Percentiles rank a stretch among this genome's conserved stretches.
Conservation (phyloP, 306 rosid species). For the Mimosa pudica region DNA sequence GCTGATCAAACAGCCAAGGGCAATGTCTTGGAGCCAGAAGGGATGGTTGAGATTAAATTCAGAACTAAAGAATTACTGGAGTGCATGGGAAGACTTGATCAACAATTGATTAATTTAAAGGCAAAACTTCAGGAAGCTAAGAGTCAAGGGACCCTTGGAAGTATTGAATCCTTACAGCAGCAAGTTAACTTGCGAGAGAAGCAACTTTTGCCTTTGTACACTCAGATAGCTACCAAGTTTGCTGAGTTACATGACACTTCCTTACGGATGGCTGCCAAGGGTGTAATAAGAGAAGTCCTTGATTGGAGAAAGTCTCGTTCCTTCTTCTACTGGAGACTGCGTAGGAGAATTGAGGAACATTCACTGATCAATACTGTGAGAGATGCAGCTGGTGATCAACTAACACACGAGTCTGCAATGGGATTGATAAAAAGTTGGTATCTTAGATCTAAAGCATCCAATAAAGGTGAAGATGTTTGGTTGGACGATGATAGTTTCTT, state of each 20-base stretch:
- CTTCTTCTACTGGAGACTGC: constrained; percentile 79
- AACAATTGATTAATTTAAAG: constrained; percentile 71
- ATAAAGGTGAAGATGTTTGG: constrained; percentile 64
- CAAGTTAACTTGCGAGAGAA: constrained; percentile 85
- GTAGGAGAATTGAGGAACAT: constrained; percentile 78
- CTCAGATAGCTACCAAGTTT: constrained; percentile 90
- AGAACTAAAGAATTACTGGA: constrained; percentile 88
- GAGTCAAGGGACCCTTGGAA: constrained; percentile 40
- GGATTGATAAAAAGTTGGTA: constrained; percentile 75
- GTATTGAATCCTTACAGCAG: constrained; percentile 71
- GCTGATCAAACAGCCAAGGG: constrained; percentile 93
- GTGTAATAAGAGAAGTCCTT: constrained; percentile 80
- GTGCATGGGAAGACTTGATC: constrained; percentile 95
- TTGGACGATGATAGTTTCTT: constrained; percentile 79
- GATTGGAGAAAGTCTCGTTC: constrained; percentile 80
- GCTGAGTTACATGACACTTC: constrained; percentile 97
- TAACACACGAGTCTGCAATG: constrained; percentile 66
- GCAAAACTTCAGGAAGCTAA: constrained; percentile 75
- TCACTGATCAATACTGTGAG: constrained; percentile 67
- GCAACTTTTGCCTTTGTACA: constrained; percentile 88
- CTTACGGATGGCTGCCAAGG: constrained; percentile 94
- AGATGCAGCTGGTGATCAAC: constrained; percentile 84
- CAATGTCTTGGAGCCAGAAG: constrained; percentile 98
- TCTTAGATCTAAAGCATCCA: constrained; percentile 54
- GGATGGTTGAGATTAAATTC: constrained; percentile 96